Percentiles rank a stretch among this genome's conserved stretches.
These are phyloP conservation scores for Craterostigma plantagineum DNA, from an alignment of 257 asterid genomes.

Conservation along the genomic window DNA sequence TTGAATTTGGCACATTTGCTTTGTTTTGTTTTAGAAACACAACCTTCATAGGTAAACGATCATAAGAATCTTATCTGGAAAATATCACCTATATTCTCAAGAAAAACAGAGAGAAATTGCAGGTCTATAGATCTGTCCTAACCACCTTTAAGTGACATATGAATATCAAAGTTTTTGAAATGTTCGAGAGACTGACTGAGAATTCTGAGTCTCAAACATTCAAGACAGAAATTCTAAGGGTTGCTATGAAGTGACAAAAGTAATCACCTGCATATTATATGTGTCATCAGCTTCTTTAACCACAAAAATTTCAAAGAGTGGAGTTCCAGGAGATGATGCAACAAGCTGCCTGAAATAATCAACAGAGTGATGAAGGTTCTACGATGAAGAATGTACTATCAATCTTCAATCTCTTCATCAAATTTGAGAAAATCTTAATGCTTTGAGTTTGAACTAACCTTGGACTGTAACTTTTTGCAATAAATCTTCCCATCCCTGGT, in stretches of 20 bases:
- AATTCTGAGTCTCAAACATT: not conserved
- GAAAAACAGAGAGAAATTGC: too few species aligned
- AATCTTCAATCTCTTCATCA: too few species aligned
- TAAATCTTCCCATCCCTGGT: conserved; percentile 78
- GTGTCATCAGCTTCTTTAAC: conserved; percentile 51
- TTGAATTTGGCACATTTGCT: conserved; percentile 27
- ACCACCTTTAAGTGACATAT: too few species aligned
- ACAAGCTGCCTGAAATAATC: conserved; percentile 56
- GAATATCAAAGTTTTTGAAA: too few species aligned
- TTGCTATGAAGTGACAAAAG: conserved; percentile 4
- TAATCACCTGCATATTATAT: conserved; percentile 65
- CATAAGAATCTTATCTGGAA: conserved; percentile 13
- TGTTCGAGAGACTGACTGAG: too few species aligned
- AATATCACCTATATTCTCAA: too few species aligned
- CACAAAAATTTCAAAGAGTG: conserved; percentile 79
- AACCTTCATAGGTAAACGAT: conserved; percentile 29
- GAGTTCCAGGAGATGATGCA: conserved; percentile 85
- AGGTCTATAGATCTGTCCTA: too few species aligned
- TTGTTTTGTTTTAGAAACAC: conserved; percentile 55
- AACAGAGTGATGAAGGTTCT: too few species aligned
- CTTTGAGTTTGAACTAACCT: conserved; percentile 24
- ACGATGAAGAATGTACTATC: too few species aligned
- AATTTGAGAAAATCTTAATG: not conserved
- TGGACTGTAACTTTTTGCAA: conserved; percentile 80
- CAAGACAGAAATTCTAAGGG: conserved; percentile 1